Evolutionary conservation across 306 rosid species (phyloP), one percentile per base, ranked within the genome.

Genomic region (Sindora glabra): DNA sequence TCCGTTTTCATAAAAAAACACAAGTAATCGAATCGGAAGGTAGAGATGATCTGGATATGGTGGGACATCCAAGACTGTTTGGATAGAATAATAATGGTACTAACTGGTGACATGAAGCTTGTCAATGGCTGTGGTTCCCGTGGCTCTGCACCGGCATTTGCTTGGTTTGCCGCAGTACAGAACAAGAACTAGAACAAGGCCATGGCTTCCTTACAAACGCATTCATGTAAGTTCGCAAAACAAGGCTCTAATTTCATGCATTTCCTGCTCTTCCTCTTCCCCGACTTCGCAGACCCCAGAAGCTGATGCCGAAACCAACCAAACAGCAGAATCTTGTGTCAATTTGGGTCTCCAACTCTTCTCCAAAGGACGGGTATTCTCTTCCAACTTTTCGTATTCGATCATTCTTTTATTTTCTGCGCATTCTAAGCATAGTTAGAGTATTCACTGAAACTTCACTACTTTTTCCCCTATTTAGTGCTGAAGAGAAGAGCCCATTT

Each of bases 261-360:
- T 76, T 47, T 70, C 83, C 12, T 79, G 69, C 12, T 74, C 77
- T 68, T 79, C 60, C 6, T 27, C 73, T 18, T 77, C 82, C 51
- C 78, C 91, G 56, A 66, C 87, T 70, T 72, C 98, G 5, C 85
- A 83, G 73, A 70, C 94, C 48, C 84, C 95, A 40, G 86, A 83
- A 74, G 55, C 86, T 42, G 65, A 73, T 33, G 21, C 73, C 42
- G 67, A 83, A 62, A n/a, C n/a, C n/a, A n/a, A n/a, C n/a, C n/a
- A n/a, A n/a, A 88, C 95, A 8, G 86, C 96, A 16, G 96, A 88
- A 75, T 81, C 89, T 49, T 82, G 77, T 45, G 94, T 92, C 72
- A 86, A 89, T 75, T 74, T 73, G 66, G 98, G 98, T 50, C 98
- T 92, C 78, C 72, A 86, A 64, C 94, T 88, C 36, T 92, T 92